Evolutionary conservation across 371 early-diverging fungal genomes (phyloP), one percentile per base, ranked within the genome.

Genomic region (Lichtheimia ornata): DNA sequence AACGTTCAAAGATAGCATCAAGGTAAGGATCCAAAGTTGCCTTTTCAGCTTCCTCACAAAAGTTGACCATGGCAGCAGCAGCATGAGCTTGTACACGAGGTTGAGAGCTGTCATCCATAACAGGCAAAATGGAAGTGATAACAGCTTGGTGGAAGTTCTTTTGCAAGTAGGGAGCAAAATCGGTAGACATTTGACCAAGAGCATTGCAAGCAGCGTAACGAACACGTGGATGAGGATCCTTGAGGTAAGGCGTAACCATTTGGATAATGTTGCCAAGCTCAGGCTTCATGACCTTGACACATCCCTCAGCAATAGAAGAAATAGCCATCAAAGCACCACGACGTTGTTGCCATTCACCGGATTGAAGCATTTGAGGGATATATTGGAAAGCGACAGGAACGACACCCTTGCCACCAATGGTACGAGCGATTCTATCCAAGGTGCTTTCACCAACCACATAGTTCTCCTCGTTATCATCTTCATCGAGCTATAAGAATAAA

Each of bases 41-140:
- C 71, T 89, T 85, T 69, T 91, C 86, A 20, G 90, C 86, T 58
- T 88, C 89, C 70, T 97, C 97, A 71, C 91, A 89, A 68, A 98
- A 94, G 84, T 99, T 99, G 67, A 97, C 95, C 80, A 97, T 81
- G 1, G 98, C 98, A 18, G 96, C 96, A 6, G 98, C 98, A 30
- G 94, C 95, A 58, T 97, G 97, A 28, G 97, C 89, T 70, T 96
- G 96, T 25, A 98, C 96, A 63, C 97, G 88, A 24, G 92, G 91
- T 66, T 77, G 76, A 6, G 74, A 58, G 30, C 70, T 62, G 56
- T 94, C 94, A 56, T 90, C 93, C 94, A 99, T 91, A 57, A 90
- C 84, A n/a, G 94, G 91, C 22, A 97, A 80, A 44, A 99, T 81
- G 55, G 84, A 77, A 49, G 86, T 73, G 25, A 98, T 76, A n/a